Base-by-base conservation (phyloP, 805 yeast genomes). In the Yarrowia divulgata region DNA sequence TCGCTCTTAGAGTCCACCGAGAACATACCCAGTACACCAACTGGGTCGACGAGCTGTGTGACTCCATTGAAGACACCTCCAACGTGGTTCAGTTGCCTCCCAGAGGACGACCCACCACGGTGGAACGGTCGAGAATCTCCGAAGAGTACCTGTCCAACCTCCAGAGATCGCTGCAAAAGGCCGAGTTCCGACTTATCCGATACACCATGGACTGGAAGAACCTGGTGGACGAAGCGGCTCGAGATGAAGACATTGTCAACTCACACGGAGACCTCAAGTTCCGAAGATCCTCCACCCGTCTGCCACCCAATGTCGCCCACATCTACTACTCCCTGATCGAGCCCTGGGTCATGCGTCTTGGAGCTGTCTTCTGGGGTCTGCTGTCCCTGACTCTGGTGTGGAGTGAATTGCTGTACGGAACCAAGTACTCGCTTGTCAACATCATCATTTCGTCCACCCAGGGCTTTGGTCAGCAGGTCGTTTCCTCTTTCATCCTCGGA, bases 381-480 rank as follows among this genome's bases (percentile, higher is more conserved):
- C 73, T 85, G 7, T 85, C 93, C 0, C 76, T 86, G 8, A 74
- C 86, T 1, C 79, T 91, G 3, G 82, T 89, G n/a, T 87, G 90
- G 79, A 88, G 93, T 19, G 97, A 91, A 75, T 79, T 89, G 43
- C 82, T 89, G 68, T 93, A 90, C 76, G 90, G 91, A 3, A 86
- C 93, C 0, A 80, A 75, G 64, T 77, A 87, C 16, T 90, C 94
- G 12, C 76, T 90, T 3, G 83, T 91, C 54, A 89, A 90, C 71
- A 46, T 81, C 2, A 71, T 87, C 3, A 75, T 87, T 34, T 74
- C 77, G 6, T 70, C 73, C 3, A 70, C 81, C 10, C 80, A 76
- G 74, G 78, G 79, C 79, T 82, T 73, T 76, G 84, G 67, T 55
- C 85, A 57, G 76, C 81, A 74, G 71, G 71, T 73, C 45, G 71